Evolutionary conservation across 805 yeast species (phyloP), one percentile per base, ranked within the genome.

Genomic region (Pichia thaimueangensis): DNA sequence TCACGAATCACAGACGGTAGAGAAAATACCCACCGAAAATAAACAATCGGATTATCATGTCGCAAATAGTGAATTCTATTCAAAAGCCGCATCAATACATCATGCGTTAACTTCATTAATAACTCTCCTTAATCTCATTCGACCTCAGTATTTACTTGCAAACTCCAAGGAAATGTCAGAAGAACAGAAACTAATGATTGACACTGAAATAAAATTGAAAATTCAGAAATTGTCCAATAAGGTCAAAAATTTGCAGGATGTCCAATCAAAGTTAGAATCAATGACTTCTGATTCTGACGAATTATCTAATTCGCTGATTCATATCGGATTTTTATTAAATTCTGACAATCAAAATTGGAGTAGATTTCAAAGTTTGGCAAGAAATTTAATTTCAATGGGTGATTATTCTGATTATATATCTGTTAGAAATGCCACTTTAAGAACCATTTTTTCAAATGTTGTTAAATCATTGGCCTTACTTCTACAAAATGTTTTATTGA

Each of bases 371-470:
- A 50, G 45, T 6, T 33, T 60, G 5, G 50, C 62, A 8, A 41
- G 46, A 33, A 60, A 58, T 43, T 37, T 64, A 17, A 39, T 59
- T 10, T 52, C 60, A n/a, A 54, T 60, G 53, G 65, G 65, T 37
- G 65, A 49, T 25, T 70, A 68, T 35, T 62, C 65, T 7, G 66
- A 65, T 3, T 61, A 62, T 12, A 52, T 59, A 32, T 52, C 60
- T 13, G 42, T 67, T 1, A 67, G 64, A 37, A 65, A 64, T 43
- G 48, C 52, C 9, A 65, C 76, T 0, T 57, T 72, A 27, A 61
- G 64, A 4, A 55, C 64, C 23, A 74, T 75, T 43, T 63, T 84
- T 43, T 59, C 63, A 11, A 78, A 74, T 34, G 62, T 79, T 0
- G 54, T 79, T 30, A 66, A 69, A 43, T 71, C 76, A 22, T 58